These are phyloP conservation scores for Hypoxylon sp. DNA, from an alignment of 2,329 filamentous ascomycete genomes.

Conservation along the genomic window DNA sequence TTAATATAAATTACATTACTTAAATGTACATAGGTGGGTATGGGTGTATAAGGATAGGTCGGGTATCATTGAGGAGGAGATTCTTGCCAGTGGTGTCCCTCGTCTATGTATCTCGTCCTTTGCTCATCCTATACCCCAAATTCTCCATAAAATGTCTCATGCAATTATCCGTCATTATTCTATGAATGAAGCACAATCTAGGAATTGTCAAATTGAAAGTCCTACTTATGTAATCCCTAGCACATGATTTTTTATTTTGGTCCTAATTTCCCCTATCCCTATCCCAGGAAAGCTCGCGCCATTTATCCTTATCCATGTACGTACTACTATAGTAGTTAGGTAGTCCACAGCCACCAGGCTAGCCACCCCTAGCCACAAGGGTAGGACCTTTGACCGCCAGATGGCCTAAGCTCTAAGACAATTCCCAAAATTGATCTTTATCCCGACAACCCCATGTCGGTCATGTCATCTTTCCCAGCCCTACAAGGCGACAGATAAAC, in stretches of 20 bases:
- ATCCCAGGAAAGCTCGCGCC: background rate
- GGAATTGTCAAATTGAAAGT: slow-evolving; percentile 14
- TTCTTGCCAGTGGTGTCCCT: background rate
- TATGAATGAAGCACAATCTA: slow-evolving; percentile 10
- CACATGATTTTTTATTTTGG: slow-evolving; percentile 5
- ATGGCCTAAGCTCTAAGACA: slow-evolving; percentile 31
- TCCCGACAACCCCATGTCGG: slow-evolving; percentile 19
- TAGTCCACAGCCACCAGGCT: slow-evolving; percentile 20
- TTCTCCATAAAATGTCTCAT: background rate
- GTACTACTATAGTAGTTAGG: no score
- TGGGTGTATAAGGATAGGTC: background rate
- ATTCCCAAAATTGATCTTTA: slow-evolving; percentile 26
- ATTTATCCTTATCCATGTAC: no score
- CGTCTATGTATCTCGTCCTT: background rate
- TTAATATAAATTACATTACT: background rate
- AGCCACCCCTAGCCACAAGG: slow-evolving; percentile 28
- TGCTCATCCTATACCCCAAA: background rate
- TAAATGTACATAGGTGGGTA: background rate
- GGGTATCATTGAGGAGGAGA: background rate
- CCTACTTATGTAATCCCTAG: slow-evolving; percentile 28
- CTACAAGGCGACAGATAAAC: slow-evolving; percentile 41
- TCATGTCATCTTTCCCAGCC: slow-evolving; percentile 32
- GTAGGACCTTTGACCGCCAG: slow-evolving; percentile 14
- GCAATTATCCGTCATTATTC: slow-evolving; percentile 8
- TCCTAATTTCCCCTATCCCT: slow-evolving; percentile 16